Base-by-base conservation (phyloP, 345 rosid species). In the Iberis pinnata region DNA sequence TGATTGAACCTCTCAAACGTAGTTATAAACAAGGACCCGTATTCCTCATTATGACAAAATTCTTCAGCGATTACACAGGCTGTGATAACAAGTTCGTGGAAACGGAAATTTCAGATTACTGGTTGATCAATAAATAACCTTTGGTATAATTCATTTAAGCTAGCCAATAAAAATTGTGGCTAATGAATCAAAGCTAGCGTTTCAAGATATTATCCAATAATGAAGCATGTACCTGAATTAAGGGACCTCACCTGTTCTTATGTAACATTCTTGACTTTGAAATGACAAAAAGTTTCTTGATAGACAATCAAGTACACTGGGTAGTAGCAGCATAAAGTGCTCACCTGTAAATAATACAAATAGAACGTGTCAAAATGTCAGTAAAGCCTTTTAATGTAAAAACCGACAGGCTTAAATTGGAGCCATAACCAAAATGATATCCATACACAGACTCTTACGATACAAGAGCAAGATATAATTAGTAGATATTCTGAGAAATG, bases 21-120 rank as follows among this genome's bases (percentile, higher is more conserved):
- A 63, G 75, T 75, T 63, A 84, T 70, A 66, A 82, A 82, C 73
- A 90, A 53, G 61, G 79, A 73, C 49, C 90, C 87, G 18, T 82
- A 87, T 67, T 79, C 98, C 68, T 86, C 96, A 53, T 64, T 80
- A 27, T 84, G 80, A 57, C 96, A 86, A 68, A 86, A 90, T 70
- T 90, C 98, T 71, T 90, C 98, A 13, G 86, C 74, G 25, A 87
- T 86, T 59, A 87, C 72, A 65, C 96, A 82, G 42, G 95, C 98
- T 90, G 89, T 29, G 45, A 42, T 18, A 58, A 27, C 5, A 52
- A 12, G 13, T 51, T 8, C 3, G 20, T 8, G 31, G 15, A 51
- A 37, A 59, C 31, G 31, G 12, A 38, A 31, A 29, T 13, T 12
- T 59, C 36, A 58, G 65, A 59, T 40, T 36, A 59, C 46, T 48